These are phyloP conservation scores for Syncephalastrum sp. DNA, from an alignment of 371 early-diverging fungal species.

Conservation along the genomic window DNA sequence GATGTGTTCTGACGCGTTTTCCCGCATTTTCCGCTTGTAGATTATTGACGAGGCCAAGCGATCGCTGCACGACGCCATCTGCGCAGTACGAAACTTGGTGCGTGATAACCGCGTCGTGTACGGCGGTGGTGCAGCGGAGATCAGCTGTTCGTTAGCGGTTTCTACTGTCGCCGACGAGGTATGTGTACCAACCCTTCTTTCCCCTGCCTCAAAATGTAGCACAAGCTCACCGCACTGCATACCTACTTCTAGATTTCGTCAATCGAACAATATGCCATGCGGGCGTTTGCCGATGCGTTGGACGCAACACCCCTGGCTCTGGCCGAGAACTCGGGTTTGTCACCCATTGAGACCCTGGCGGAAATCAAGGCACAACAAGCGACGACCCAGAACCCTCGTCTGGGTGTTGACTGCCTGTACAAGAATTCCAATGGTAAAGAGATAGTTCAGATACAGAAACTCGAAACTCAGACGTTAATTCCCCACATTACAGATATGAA, in stretches of 20 bases:
- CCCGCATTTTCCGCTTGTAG: constrained; percentile 23
- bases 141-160: constrained; percentile 93
- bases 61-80: constrained; percentile 98
- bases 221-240: too few relatives aligned
- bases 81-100: constrained; percentile 98
- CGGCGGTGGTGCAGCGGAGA: constrained; percentile 99
- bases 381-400: constrained; percentile 75
- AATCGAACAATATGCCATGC: constrained; percentile 98
- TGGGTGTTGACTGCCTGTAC: constrained; percentile 97
- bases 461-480: neutral
- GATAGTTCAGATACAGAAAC: neutral
- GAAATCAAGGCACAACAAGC: constrained; percentile 93
- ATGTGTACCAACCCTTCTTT: neutral
- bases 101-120: constrained; percentile 98
- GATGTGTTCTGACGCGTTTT: neutral
- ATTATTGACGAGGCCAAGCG: constrained; percentile 99
- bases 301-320: constrained; percentile 97
- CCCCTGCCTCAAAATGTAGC: too few relatives aligned
- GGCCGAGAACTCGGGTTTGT: constrained; percentile 97
- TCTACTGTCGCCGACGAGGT: constrained; percentile 90
- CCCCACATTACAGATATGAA: constrained; percentile 80
- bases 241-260: constrained; percentile 58
- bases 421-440: constrained; percentile 79
- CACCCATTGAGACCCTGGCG: constrained; percentile 95
- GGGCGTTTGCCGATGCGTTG: constrained; percentile 96